Conservation (phyloP, 2,329 filamentous ascomycete species). For the Claviceps spartinae region DNA sequence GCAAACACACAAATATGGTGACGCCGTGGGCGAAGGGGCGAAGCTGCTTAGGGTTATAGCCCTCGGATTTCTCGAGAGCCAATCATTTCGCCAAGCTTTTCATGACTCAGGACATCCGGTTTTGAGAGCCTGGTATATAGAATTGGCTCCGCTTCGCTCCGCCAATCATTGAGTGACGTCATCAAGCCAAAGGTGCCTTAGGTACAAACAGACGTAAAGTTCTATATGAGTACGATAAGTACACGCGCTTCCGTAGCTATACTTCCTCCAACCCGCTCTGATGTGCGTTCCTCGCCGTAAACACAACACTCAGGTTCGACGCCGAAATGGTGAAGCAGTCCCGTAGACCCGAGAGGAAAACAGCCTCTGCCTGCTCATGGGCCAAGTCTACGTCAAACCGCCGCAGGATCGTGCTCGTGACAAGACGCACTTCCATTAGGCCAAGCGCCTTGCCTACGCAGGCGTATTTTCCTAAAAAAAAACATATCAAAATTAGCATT, state of each 20-base stretch:
- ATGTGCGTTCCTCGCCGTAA: not conserved
- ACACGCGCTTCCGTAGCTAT: not conserved
- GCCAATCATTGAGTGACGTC: too few species aligned
- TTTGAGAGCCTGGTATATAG: too few species aligned
- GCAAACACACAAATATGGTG: too few species aligned
- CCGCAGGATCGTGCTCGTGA: conserved; percentile 1
- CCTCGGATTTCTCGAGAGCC: too few species aligned
- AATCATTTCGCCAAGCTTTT: too few species aligned
- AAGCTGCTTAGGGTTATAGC: too few species aligned
- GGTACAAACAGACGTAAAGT: too few species aligned
- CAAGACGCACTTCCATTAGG: conserved; percentile 17
- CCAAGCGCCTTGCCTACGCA: conserved; percentile 24
- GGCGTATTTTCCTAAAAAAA: conserved; percentile 15
- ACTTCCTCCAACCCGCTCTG: not conserved
- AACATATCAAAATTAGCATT: not conserved
- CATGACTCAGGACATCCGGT: too few species aligned
- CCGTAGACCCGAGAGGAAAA: not conserved
- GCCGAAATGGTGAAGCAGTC: not conserved
- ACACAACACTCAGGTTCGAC: not conserved
- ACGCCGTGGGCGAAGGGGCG: too few species aligned
- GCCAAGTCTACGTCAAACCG: not conserved
- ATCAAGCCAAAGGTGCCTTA: too few species aligned
- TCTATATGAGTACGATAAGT: too few species aligned
- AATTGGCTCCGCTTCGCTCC: too few species aligned
- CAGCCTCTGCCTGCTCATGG: not conserved